Evolutionary conservation across 1,284 basidiomycete species (phyloP).

Genomic region (Ustilago shanxiensis): DNA sequence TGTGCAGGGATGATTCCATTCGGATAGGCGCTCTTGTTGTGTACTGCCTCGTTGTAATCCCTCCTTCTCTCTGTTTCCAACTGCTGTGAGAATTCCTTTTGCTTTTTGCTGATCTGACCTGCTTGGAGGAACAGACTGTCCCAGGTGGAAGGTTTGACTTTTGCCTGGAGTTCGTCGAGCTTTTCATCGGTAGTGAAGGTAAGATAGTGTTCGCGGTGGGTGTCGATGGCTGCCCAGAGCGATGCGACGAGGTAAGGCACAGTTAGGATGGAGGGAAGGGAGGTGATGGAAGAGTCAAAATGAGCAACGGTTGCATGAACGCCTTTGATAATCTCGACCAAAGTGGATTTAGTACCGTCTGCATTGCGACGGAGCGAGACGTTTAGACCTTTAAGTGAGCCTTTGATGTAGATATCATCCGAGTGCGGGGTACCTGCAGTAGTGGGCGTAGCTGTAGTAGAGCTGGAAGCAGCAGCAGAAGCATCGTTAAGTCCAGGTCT

Average conservation of each 20-base stretch:
- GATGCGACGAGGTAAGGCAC: slow-evolving; percentile 42
- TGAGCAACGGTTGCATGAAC: slow-evolving; percentile 41
- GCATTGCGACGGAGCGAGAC: slow-evolving; percentile 31
- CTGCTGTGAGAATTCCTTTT: slow-evolving; percentile 47
- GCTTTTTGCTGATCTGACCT: slow-evolving; percentile 49
- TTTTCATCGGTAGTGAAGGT: slow-evolving; percentile 81
- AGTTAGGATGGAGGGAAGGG: slow-evolving; percentile 15
- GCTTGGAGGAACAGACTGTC: slow-evolving; percentile 49
- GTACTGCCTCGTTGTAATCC: slow-evolving; percentile 44
- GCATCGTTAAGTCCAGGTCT: background rate
- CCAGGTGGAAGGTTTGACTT: slow-evolving; percentile 57
- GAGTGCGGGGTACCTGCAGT: slow-evolving; percentile 13
- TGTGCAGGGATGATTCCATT: slow-evolving; percentile 42
- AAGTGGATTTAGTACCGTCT: slow-evolving; percentile 35
- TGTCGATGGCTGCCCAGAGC: slow-evolving; percentile 44
- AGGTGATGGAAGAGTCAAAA: slow-evolving; percentile 32
- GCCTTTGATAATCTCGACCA: slow-evolving; percentile 45
- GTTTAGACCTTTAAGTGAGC: slow-evolving; percentile 41
- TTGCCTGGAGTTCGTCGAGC: slow-evolving; percentile 74
- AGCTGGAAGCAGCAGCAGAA: background rate
- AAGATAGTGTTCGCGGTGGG: slow-evolving; percentile 55
- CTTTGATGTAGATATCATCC: slow-evolving; percentile 44
- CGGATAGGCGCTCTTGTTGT: slow-evolving; percentile 37
- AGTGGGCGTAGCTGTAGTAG: too few relatives aligned
- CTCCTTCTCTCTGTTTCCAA: slow-evolving; percentile 35